Evolutionary conservation across 305 asterid genomes (phyloP).

Genomic region (Lippia alba): DNA sequence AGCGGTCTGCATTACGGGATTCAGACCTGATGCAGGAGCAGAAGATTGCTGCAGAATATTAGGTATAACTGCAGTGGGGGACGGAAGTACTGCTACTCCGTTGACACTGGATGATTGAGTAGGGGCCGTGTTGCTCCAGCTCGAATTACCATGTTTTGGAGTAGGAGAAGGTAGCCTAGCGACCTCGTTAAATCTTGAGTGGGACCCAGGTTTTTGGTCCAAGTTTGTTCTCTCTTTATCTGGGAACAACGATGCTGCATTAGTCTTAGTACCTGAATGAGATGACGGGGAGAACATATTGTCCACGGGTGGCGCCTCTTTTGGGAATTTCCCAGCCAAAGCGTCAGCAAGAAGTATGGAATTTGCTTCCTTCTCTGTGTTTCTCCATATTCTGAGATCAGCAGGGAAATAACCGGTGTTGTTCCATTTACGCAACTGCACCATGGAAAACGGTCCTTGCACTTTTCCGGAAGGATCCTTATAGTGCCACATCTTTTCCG

Average conservation of each 20-base stretch:
- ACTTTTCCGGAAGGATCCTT: conserved; percentile 93
- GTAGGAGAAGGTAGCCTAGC: conserved; percentile 80
- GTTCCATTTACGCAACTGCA: conserved; percentile 94
- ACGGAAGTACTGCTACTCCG: conserved; percentile 40
- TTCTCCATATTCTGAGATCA: conserved; percentile 81
- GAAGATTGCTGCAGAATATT: conserved; percentile 45
- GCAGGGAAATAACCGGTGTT: conserved; percentile 91
- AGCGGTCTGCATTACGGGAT: conserved; percentile 46
- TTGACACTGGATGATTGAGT: conserved; percentile 50
- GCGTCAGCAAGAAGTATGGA: conserved; percentile 75
- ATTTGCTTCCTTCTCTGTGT: conserved; percentile 58
- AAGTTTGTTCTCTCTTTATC: conserved; percentile 47
- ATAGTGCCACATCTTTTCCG: conserved; percentile 92
- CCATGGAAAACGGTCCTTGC: conserved; percentile 96
- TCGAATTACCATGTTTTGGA: conserved; percentile 55
- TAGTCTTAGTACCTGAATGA: conserved; percentile 33
- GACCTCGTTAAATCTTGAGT: conserved; percentile 46
- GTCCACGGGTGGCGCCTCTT: conserved; percentile 49
- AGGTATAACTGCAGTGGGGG: conserved; percentile 59
- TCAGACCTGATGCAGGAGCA: conserved; percentile 50
- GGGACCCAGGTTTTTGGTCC: conserved; percentile 46
- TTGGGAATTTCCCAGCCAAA: conserved; percentile 74
- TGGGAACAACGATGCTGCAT: conserved; percentile 40
- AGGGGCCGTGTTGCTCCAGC: conserved; percentile 43
- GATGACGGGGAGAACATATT: conserved; percentile 19